Evolutionary conservation across 805 yeast species (phyloP).

Genomic region (Spathaspora arborariae): DNA sequence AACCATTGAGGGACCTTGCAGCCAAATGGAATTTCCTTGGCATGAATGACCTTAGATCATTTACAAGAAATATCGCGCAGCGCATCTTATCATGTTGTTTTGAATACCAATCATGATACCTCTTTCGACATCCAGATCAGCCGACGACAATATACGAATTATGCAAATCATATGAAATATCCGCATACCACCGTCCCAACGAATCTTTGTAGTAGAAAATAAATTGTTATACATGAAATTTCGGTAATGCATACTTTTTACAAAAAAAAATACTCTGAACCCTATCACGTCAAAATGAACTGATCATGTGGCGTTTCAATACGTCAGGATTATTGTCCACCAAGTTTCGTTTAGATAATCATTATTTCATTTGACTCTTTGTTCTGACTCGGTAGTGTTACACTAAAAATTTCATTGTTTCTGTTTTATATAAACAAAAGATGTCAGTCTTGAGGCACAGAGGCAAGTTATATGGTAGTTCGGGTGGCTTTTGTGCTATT

Average conservation of each 20-base stretch:
- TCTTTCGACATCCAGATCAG: no score
- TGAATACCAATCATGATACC: no score
- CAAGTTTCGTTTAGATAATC: not conserved
- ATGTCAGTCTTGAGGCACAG: no score
- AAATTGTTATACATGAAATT: not conserved
- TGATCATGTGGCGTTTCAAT: not conserved
- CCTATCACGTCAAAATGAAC: not conserved
- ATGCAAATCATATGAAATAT: no score
- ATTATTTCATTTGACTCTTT: not conserved
- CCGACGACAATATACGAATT: no score
- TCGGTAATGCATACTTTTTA: not conserved
- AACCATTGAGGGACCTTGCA: no score
- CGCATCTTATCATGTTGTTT: not conserved
- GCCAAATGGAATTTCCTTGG: not conserved
- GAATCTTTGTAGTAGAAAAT: not conserved
- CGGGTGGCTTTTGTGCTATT: no score
- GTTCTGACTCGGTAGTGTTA: not conserved
- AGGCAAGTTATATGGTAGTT: no score
- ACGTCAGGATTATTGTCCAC: not conserved
- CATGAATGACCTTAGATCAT: not conserved
- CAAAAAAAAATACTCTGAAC: not conserved
- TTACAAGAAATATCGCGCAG: not conserved
- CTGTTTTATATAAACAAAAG: not conserved
- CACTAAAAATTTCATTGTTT: not conserved
- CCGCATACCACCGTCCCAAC: no score